Percentiles rank a stretch among this genome's conserved stretches.
Conservation (phyloP, 805 yeast species). For the Danielia oregonensis region DNA sequence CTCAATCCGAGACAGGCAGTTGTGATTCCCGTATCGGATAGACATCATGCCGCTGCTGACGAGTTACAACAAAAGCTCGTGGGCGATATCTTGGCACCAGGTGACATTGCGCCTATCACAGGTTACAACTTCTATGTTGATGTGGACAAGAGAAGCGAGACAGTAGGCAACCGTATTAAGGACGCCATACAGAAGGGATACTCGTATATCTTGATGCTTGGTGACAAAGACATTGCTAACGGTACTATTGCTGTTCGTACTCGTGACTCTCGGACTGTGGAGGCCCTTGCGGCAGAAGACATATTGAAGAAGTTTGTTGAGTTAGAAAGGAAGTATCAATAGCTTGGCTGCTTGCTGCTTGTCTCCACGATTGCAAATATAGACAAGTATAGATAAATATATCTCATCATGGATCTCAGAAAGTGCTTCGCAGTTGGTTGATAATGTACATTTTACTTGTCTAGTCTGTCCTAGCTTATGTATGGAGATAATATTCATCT, state of each 20-base stretch:
- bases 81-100: constrained; percentile 39
- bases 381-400: too few species aligned
- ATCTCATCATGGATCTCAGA: too few species aligned
- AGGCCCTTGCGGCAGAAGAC: constrained; percentile 45
- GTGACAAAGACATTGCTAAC: constrained; percentile 71
- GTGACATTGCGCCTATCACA: constrained; percentile 50
- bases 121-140: constrained; percentile 69
- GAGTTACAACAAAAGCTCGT: constrained; percentile 41
- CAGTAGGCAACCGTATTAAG: constrained; percentile 76
- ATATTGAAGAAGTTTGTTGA: constrained; percentile 50
- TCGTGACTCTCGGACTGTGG: constrained; percentile 45
- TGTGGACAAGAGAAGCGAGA: constrained; percentile 67
- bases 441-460: too few species aligned
- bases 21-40: constrained; percentile 71
- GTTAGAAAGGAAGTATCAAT: constrained; percentile 50
- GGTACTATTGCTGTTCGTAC: constrained; percentile 63
- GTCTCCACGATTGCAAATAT: too few species aligned
- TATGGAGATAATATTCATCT: too few species aligned
- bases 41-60: constrained; percentile 55
- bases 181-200: constrained; percentile 75
- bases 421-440: too few species aligned
- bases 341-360: too few species aligned
- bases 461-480: too few species aligned
- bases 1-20: constrained; percentile 86
- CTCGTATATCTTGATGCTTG: constrained; percentile 77